A percentile compares a stretch with the other conserved stretches of the same genome.
Conservation (phyloP, 2,329 filamentous ascomycete genomes). For the Monilinia fructicola region DNA sequence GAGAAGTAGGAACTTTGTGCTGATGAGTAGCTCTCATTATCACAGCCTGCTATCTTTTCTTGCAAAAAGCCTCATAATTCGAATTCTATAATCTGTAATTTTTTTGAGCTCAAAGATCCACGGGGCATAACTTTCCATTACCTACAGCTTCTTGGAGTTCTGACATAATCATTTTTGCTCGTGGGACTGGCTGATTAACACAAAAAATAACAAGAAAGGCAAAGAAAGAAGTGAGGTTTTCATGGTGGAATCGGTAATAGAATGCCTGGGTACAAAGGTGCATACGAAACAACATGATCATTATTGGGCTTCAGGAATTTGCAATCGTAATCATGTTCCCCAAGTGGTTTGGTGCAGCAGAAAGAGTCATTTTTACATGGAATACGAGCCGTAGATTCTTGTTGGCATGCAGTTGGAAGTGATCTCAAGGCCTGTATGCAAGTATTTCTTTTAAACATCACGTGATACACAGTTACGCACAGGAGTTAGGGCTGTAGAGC, state of each 20-base stretch:
- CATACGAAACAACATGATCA: not conserved
- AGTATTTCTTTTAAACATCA: not conserved
- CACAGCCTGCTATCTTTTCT: not conserved
- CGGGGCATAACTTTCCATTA: not conserved
- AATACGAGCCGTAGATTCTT: not conserved
- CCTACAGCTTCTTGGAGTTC: not conserved
- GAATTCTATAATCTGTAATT: not conserved
- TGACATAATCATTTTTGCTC: too few relatives aligned
- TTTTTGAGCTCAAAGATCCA: not conserved
- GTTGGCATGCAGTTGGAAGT: not conserved
- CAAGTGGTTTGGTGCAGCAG: not conserved
- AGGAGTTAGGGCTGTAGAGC: too few relatives aligned
- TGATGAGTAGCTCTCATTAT: too few relatives aligned
- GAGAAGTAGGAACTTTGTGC: slow-evolving; percentile 39
- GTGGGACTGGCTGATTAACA: too few relatives aligned
- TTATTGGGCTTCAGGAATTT: too few relatives aligned
- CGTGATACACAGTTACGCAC: not conserved
- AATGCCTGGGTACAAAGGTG: not conserved
- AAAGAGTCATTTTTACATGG: not conserved
- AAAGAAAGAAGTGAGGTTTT: not conserved
- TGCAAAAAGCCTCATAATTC: not conserved
- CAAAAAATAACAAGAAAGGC: too few relatives aligned
- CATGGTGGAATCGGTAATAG: not conserved
- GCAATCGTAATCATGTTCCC: not conserved
- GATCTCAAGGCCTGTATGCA: not conserved